A percentile compares a stretch with the other conserved stretches of the same genome.
phyloP scores from a whole-genome alignment of 148 eudicot species.

The Tetragonia tetragonoides region DNA sequence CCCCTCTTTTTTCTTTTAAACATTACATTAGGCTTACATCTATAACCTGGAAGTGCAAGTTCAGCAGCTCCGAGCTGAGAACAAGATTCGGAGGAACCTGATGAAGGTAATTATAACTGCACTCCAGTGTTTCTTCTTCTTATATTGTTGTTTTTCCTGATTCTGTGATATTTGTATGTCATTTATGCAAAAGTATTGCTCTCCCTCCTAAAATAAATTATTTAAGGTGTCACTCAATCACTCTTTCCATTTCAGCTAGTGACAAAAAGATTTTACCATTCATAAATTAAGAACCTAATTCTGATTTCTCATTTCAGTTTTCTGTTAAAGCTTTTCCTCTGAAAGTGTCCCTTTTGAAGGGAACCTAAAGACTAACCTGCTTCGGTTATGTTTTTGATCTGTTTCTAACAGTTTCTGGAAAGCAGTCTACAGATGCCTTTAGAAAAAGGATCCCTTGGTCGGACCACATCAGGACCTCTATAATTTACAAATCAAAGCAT shows the following conservation, averaged over 20 bases:
- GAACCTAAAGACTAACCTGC: too few relatives aligned
- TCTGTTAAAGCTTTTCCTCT: too few relatives aligned
- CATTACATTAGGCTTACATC: constrained; percentile 16
- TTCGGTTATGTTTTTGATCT: not conserved
- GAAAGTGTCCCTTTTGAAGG: too few relatives aligned
- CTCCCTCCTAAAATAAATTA: too few relatives aligned
- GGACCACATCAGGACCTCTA: constrained; percentile 15
- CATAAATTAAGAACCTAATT: too few relatives aligned
- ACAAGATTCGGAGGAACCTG: constrained; percentile 28
- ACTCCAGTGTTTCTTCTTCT: not conserved
- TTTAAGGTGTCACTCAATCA: too few relatives aligned
- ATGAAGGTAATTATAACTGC: constrained; percentile 16
- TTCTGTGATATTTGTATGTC: too few relatives aligned
- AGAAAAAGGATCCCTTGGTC: constrained; percentile 13
- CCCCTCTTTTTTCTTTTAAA: not conserved
- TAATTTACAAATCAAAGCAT: not conserved
- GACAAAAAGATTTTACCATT: too few relatives aligned
- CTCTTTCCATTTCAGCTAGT: too few relatives aligned
- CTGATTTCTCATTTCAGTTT: too few relatives aligned
- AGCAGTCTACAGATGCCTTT: constrained; percentile 2
- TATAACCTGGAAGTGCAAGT: constrained; percentile 14
- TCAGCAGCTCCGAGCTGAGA: constrained; percentile 17
- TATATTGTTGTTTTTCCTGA: not conserved
- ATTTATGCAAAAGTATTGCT: too few relatives aligned
- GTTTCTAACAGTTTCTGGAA: constrained; percentile 17